phyloP scores from a whole-genome alignment of 2,329 filamentous ascomycete species.

The Talaromyces rugulosus region DNA sequence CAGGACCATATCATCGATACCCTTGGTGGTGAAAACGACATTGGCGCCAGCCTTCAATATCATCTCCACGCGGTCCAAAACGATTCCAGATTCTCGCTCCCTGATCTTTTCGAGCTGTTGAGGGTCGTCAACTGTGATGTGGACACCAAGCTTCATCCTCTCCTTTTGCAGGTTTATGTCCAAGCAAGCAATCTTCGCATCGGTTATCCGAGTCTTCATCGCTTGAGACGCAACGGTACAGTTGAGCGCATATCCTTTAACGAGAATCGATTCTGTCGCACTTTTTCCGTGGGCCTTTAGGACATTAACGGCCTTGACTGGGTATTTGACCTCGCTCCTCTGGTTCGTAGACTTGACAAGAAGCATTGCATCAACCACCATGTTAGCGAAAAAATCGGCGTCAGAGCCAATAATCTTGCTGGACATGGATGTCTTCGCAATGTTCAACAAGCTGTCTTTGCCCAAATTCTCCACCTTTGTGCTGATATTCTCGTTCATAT shows the following conservation, averaged over 20 bases:
- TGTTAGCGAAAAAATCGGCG: slow-evolving; percentile 93
- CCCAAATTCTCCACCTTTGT: slow-evolving; percentile 90
- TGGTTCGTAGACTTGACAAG: slow-evolving; percentile 92
- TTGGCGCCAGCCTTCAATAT: slow-evolving; percentile 97
- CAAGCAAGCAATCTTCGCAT: slow-evolving; percentile 93
- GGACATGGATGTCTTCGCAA: slow-evolving; percentile 98
- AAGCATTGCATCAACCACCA: slow-evolving; percentile 95
- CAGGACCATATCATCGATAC: slow-evolving; percentile 91
- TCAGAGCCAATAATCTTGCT: slow-evolving; percentile 97
- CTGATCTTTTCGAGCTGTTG: slow-evolving; percentile 97
- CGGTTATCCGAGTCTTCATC: slow-evolving; percentile 86
- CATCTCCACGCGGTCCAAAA: slow-evolving; percentile 92
- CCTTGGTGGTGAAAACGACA: slow-evolving; percentile 94
- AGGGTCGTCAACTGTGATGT: slow-evolving; percentile 96
- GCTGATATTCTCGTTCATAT: slow-evolving; percentile 98
- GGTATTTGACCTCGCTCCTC: slow-evolving; percentile 88
- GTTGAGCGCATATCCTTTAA: slow-evolving; percentile 97
- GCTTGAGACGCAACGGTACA: slow-evolving; percentile 98
- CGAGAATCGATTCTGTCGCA: slow-evolving; percentile 76
- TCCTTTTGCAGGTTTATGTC: slow-evolving; percentile 99
- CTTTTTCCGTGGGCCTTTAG: slow-evolving; percentile 98
- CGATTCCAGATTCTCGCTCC: slow-evolving; percentile 84
- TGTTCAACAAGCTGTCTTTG: slow-evolving; percentile 84
- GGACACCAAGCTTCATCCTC: slow-evolving; percentile 97
- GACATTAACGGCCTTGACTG: slow-evolving; percentile 98